These are phyloP conservation scores for Paramecium octaurelia DNA, from an alignment of 73 alveolate species.

Conservation along the genomic window DNA sequence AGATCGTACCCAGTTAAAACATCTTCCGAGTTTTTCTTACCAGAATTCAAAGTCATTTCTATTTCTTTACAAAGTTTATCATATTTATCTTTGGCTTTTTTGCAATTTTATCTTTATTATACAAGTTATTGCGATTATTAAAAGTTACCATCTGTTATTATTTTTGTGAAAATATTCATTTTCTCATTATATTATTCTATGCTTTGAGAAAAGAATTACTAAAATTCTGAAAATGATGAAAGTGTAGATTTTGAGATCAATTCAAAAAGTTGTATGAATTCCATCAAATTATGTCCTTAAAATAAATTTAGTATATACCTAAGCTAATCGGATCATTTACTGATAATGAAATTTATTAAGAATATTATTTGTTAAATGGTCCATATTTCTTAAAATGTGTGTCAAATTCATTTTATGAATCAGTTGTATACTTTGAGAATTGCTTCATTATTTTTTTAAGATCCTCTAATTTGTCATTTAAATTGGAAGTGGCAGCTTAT, in stretches of 20 bases:
- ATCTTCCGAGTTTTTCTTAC: background rate
- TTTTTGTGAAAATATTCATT: background rate
- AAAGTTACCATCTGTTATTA: constrained; percentile 19
- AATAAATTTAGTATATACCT: background rate
- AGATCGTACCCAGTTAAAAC: constrained; percentile 25
- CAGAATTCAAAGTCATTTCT: background rate
- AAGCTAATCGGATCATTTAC: background rate
- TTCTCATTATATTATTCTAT: constrained; percentile 8
- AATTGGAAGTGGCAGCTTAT: background rate
- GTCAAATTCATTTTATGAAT: background rate
- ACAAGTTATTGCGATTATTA: background rate
- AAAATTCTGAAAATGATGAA: background rate
- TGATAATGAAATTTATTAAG: background rate
- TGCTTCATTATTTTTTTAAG: background rate
- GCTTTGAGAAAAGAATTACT: background rate
- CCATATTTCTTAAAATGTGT: constrained; percentile 1
- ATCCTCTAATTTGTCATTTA: constrained; percentile 17
- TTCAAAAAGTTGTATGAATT: background rate
- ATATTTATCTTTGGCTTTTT: constrained; percentile 35
- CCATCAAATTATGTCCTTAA: background rate
- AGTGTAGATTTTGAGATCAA: background rate
- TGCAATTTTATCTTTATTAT: background rate
- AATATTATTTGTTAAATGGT: background rate
- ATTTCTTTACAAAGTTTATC: constrained; percentile 27
- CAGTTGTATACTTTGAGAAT: constrained; percentile 10